These are phyloP conservation scores for Tripterygium wilfordii DNA, from an alignment of 177 flowering plant genomes.

Conservation along the genomic window DNA sequence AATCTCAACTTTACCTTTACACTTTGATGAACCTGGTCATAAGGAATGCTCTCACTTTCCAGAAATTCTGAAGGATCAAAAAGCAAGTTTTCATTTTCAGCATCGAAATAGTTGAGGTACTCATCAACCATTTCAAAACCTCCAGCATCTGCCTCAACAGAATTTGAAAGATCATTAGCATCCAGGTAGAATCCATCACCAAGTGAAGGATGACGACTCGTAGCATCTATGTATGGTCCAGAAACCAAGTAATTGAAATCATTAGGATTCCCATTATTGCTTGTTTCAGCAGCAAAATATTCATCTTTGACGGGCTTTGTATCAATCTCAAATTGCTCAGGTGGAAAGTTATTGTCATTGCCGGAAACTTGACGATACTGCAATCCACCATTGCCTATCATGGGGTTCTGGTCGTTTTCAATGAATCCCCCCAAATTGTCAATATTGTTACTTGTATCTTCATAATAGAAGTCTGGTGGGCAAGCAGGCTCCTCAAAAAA, in stretches of 20 bases:
- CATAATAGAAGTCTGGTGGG: constrained; percentile 17
- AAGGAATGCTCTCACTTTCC: constrained; percentile 13
- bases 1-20: constrained; percentile 27
- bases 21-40: constrained; percentile 6
- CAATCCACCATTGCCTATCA: constrained; percentile 9
- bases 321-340: constrained; percentile 19
- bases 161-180: constrained; percentile 44
- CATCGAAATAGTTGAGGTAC: constrained; percentile 42
- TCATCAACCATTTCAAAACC: constrained; percentile 50
- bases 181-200: constrained; percentile 44
- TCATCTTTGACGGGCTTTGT: constrained; percentile 25
- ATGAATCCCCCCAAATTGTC: constrained; percentile 14
- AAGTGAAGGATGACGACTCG: constrained; percentile 13
- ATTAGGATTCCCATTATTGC: constrained; percentile 20
- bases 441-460: constrained; percentile 23
- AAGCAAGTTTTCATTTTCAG: constrained; percentile 23
- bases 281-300: constrained; percentile 28
- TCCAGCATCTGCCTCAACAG: constrained; percentile 22
- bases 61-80: constrained; percentile 22
- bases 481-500: constrained; percentile 17
- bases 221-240: constrained; percentile 33
- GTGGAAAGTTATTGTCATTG: constrained; percentile 19
- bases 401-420: constrained; percentile 19
- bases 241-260: constrained; percentile 20
- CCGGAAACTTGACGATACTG: constrained; percentile 12